Conservation (phyloP, 2,329 filamentous ascomycete genomes). For the Cryphonectria parasitica region DNA sequence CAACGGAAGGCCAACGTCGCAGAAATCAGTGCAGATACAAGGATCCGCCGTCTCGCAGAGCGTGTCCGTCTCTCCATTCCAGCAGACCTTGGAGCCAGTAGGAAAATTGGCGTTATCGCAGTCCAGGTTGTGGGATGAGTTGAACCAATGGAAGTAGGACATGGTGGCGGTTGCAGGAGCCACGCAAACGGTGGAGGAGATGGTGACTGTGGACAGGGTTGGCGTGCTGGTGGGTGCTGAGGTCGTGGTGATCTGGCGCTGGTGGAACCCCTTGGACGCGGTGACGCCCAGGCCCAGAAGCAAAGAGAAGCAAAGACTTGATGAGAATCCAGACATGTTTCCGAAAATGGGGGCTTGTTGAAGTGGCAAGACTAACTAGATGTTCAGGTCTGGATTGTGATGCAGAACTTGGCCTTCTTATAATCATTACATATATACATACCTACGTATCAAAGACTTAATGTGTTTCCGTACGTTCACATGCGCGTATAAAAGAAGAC, state of each 20-base stretch:
- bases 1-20: slow-evolving; percentile 5
- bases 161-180: slow-evolving; percentile 14
- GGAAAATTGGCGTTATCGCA: slow-evolving; percentile 13
- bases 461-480: neutral
- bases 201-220: neutral
- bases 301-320: neutral
- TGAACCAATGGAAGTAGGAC: slow-evolving; percentile 23
- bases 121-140: slow-evolving; percentile 25
- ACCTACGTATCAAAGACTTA: neutral
- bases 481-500: neutral
- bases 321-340: neutral
- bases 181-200: slow-evolving; percentile 8
- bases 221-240: slow-evolving; percentile 6
- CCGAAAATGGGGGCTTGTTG: neutral
- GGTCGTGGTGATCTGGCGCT: slow-evolving; percentile 4
- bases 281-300: neutral
- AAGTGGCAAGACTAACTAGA: neutral
- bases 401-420: neutral
- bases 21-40: slow-evolving; percentile 4
- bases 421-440: neutral
- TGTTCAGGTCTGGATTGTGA: neutral
- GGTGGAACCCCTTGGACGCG: neutral
- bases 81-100: slow-evolving; percentile 12
- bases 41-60: neutral
- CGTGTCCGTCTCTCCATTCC: slow-evolving; percentile 14